Base-by-base conservation (phyloP, 2,329 filamentous ascomycete species). In the Pseudogymnoascus sp. region DNA sequence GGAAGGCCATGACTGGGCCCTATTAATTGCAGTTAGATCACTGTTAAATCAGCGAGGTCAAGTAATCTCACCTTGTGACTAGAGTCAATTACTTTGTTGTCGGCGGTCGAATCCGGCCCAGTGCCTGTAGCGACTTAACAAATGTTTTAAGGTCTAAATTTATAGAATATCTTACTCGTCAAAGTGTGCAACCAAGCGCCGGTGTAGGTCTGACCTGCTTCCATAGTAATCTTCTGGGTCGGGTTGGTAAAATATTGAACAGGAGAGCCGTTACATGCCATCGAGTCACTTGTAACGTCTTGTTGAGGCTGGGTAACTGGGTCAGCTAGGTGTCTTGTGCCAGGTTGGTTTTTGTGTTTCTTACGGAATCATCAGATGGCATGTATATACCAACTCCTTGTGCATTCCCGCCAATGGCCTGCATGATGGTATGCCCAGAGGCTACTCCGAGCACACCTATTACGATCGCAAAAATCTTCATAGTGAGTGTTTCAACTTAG, bases 1-100 rank as follows among this genome's bases (percentile, higher is more conserved):
- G 73, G 69, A 82, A 82, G 1, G 80, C 74, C 58, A 80, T 75
- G 33, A 83, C 78, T 2, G 81, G 80, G 13, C 80, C 80, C 66
- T 79, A 81, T 70, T 83, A 80, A 39, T 76, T 75, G 35, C 81
- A 37, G 35, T 37, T 37, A 37, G 35, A 37, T 37, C 13, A 9
- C 13, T 1, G 11, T 37, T 37, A n/a, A 6, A 5, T 6, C n/a
- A 37, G 8, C 8, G n/a, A 5, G n/a, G 13, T 37, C 35, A 37
- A n/a, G 4, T 37, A 15, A 13, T n/a, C 6, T 9, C n/a, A 37
- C 35, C 13, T 37, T 37, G 35, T 37, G 35, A 6, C 35, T 37
- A 5, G 35, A 37, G 35, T 13, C 35, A 9, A 37, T 37, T 2
- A 37, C 35, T 37, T 37, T 37, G 35, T 37, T 37, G 35, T 37